Conservation (phyloP, 257 asterid genomes). For the Solanum ossicruentum region DNA sequence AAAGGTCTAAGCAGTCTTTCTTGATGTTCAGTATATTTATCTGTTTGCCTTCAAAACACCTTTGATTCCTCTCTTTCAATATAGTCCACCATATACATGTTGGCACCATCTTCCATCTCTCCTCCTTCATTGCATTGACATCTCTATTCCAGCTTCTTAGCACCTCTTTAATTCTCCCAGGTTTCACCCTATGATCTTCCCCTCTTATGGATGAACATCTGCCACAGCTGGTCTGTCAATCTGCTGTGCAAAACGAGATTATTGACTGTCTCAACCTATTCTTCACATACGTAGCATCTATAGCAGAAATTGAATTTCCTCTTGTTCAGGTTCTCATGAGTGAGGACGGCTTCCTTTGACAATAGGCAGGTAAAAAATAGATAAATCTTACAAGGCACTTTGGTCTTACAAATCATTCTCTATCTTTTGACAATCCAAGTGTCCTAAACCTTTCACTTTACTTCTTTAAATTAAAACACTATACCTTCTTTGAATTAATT, state of each 20-base stretch:
- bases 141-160: background rate
- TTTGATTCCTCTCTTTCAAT: background rate
- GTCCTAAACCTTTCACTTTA: background rate
- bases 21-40: background rate
- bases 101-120: background rate
- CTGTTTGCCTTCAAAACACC: background rate
- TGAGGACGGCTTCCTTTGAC: background rate
- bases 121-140: background rate
- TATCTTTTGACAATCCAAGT: background rate
- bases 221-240: background rate
- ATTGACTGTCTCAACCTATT: background rate
- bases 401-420: background rate
- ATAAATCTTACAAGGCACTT: background rate
- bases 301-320: background rate
- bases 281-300: background rate
- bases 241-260: background rate
- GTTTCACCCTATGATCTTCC: background rate
- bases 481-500: background rate
- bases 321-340: background rate
- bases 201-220: background rate
- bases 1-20: background rate
- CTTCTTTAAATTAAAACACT: background rate
- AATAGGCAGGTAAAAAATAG: background rate
- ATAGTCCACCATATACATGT: background rate
- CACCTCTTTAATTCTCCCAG: background rate